These are phyloP conservation scores for Achaetomiella virescens DNA, from an alignment of 495 filamentous ascomycete species.

Conservation along the genomic window DNA sequence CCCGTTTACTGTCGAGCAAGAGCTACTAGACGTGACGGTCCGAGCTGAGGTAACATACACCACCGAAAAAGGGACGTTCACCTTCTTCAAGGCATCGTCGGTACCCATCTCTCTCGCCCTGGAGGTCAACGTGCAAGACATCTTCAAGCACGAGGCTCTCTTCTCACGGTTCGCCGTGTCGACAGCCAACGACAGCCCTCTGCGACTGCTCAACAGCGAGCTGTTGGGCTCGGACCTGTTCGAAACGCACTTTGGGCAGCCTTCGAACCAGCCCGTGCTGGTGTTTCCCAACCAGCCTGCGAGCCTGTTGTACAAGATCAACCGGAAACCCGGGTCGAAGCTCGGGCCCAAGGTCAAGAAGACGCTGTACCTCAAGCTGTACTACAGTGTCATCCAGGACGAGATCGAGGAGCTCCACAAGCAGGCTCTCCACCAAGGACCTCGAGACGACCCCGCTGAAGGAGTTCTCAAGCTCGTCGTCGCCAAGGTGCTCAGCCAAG, in stretches of 20 bases:
- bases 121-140: constrained; percentile 93
- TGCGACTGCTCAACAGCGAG: constrained; percentile 64
- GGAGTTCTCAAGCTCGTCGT: constrained; percentile 44
- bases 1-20: constrained; percentile 85
- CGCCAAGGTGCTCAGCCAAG: constrained; percentile 43
- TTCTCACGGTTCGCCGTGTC: constrained; percentile 88
- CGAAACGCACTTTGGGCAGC: constrained; percentile 54
- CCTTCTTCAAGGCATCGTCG: constrained; percentile 58
- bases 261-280: constrained; percentile 48
- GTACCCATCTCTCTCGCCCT: constrained; percentile 68
- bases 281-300: constrained; percentile 79
- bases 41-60: constrained; percentile 72
- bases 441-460: constrained; percentile 37
- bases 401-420: constrained; percentile 48
- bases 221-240: constrained; percentile 66
- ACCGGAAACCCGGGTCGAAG: constrained; percentile 30
- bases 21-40: constrained; percentile 63
- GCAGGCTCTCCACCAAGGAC: constrained; percentile 29
- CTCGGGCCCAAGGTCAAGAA: constrained; percentile 35
- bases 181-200: constrained; percentile 64
- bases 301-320: constrained; percentile 76
- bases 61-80: constrained; percentile 66
- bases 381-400: constrained; percentile 75
- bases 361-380: constrained; percentile 61
- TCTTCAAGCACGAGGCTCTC: constrained; percentile 76